phyloP scores from a whole-genome alignment of 2,329 filamentous ascomycete species.

The Berkeleyomyces rouxiae region DNA sequence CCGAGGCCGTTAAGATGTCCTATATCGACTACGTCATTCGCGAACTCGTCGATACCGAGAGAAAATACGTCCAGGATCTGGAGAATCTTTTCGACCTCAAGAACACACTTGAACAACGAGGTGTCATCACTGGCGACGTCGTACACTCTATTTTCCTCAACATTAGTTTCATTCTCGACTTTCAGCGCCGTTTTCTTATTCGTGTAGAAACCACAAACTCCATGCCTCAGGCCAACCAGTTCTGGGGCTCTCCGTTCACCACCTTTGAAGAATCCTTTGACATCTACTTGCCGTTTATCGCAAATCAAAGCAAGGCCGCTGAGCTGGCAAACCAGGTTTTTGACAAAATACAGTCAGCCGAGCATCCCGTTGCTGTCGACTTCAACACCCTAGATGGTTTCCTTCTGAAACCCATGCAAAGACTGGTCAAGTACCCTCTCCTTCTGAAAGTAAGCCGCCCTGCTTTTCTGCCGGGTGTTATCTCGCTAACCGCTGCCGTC shows the following conservation, averaged over 20 bases:
- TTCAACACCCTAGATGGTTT: conserved; percentile 83
- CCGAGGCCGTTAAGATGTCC: conserved; percentile 49
- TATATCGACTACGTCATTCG: conserved; percentile 76
- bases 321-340: conserved; percentile 71
- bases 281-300: conserved; percentile 93
- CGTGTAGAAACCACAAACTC: conserved; percentile 91
- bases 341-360: conserved; percentile 65
- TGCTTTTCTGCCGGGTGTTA: conserved; percentile 3
- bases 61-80: conserved; percentile 94
- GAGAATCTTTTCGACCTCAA: conserved; percentile 89
- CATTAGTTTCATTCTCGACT: conserved; percentile 85
- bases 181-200: conserved; percentile 87
- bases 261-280: conserved; percentile 73
- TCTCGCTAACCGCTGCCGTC: conserved; percentile 17
- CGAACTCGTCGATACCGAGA: conserved; percentile 85
- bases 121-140: conserved; percentile 72
- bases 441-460: conserved; percentile 52
- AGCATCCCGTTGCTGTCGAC: conserved; percentile 66
- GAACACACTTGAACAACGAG: conserved; percentile 73
- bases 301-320: conserved; percentile 85
- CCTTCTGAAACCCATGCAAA: conserved; percentile 88
- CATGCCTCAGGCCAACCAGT: conserved; percentile 56
- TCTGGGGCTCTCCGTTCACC: conserved; percentile 89
- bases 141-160: conserved; percentile 95
- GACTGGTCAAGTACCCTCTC: conserved; percentile 84